These are phyloP conservation scores for Ustilago crameri DNA, from an alignment of 1,284 basidiomycete genomes.

Conservation along the genomic window DNA sequence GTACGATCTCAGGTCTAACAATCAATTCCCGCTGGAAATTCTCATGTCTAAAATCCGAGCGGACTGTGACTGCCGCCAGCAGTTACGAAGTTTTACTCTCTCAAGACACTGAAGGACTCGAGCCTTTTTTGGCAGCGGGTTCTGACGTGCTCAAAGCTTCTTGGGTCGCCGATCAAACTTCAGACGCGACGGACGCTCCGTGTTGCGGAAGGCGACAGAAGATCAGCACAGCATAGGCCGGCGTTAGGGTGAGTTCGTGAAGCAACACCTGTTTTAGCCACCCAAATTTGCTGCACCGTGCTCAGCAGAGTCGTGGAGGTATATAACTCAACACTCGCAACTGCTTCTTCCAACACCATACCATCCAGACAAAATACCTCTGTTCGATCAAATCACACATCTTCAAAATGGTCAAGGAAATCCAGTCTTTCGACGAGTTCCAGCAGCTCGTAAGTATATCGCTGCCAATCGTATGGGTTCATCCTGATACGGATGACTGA, in stretches of 20 bases:
- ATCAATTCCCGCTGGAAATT: neutral
- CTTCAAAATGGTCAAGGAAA: slow-evolving; percentile 70
- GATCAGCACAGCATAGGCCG: neutral
- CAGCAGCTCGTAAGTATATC: slow-evolving; percentile 70
- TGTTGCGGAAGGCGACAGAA: no score
- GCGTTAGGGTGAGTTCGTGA: neutral
- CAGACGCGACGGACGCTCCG: slow-evolving; percentile 7
- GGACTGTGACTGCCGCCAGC: no score
- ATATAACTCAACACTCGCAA: neutral
- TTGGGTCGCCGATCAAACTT: slow-evolving; percentile 15
- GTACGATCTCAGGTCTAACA: slow-evolving; percentile 5
- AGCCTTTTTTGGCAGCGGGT: slow-evolving; percentile 2
- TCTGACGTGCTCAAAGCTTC: slow-evolving; percentile 13
- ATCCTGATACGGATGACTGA: slow-evolving; percentile 5
- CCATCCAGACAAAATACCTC: neutral
- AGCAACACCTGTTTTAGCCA: neutral
- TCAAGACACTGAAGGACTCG: no score
- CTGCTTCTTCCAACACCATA: neutral
- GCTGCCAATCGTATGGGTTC: neutral
- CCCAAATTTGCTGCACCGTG: neutral
- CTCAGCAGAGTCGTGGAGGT: neutral
- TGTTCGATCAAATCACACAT: neutral
- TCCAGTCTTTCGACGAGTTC: slow-evolving; percentile 74
- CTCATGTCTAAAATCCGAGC: slow-evolving; percentile 18
- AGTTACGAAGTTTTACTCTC: no score